Base-by-base conservation (phyloP, 768 basidiomycete genomes). In the Crassisporium funariophilum region DNA sequence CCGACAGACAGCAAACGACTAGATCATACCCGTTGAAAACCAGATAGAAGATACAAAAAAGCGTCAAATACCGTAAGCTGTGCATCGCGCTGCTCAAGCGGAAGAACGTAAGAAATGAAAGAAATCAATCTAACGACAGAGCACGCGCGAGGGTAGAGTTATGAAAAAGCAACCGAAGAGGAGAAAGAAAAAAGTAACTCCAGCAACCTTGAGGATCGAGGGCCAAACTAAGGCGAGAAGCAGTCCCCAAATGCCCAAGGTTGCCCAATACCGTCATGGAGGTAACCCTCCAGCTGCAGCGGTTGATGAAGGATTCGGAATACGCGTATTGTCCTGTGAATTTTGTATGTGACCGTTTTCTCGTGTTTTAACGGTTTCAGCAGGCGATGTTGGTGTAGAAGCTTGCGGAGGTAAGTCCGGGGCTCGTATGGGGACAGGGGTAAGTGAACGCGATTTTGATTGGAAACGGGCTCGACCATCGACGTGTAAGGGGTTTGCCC, bases 221-320 rank as follows among this genome's bases (percentile, higher is more conserved):
- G 49, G 56, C 35, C 54, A 49, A 51, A 54, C 43, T 44, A 44
- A 52, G 25, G 44, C 49, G 25, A 47, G 41, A 41, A 54, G 45
- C 46, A 55, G 55, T 51, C 55, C 58, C 23, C 54, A 41, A 11
- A 61, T 50, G 25, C 61, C 56, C 41, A 61, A 57, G 54, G 63
- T 50, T 59, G 63, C 65, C 65, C 65, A 61, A 49, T 53, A 59
- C 46, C 56, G 61, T 66, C 65, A 66, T 50, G 44, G 60, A 16
- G 29, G 44, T 29, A 11, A 35, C 4, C 4, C 31, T 40, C 15
- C 34, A 21, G 21, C 27, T 48, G n/a, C 5, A 31, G 29, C 5
- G 3, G 10, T 31, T 2, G 29, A 31, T 11, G 3, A 31, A 11
- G 29, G 3, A 31, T 10, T 3, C 5, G 29, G 35, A 3, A 15